These are phyloP conservation scores for Onygena corvina DNA, from an alignment of 2,329 filamentous ascomycete genomes.

Conservation along the genomic window DNA sequence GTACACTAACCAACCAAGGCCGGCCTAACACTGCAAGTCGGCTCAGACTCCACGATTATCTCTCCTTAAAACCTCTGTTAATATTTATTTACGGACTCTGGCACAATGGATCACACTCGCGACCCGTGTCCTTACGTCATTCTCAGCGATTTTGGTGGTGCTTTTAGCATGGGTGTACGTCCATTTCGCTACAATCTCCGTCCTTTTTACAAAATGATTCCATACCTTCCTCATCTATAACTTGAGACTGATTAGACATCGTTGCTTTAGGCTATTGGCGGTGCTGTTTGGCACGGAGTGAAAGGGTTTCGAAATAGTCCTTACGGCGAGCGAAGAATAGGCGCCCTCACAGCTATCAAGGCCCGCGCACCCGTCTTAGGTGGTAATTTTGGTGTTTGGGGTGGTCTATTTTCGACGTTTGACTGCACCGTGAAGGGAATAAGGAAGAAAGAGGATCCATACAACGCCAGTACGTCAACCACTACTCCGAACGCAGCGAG, in stretches of 20 bases:
- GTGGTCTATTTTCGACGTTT: slow-evolving; percentile 87
- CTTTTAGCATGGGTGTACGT: slow-evolving; percentile 89
- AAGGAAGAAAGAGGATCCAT: slow-evolving; percentile 93
- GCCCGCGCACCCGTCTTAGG: slow-evolving; percentile 89
- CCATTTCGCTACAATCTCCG: slow-evolving; percentile 8
- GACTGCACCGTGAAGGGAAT: slow-evolving; percentile 94
- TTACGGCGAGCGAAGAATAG: slow-evolving; percentile 89
- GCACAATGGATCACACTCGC: slow-evolving; percentile 77
- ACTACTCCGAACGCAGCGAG: not conserved
- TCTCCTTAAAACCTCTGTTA: not conserved
- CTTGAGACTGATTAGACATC: slow-evolving; percentile 7
- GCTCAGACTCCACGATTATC: not conserved
- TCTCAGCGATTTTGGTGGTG: slow-evolving; percentile 93
- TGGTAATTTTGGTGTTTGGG: slow-evolving; percentile 97
- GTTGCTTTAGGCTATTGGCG: slow-evolving; percentile 51
- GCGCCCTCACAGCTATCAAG: slow-evolving; percentile 93
- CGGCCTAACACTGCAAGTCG: not conserved
- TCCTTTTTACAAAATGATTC: slow-evolving; percentile 9
- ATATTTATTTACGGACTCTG: not conserved
- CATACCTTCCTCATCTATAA: not conserved
- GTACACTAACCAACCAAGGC: no score
- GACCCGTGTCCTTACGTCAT: slow-evolving; percentile 96
- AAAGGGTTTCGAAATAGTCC: slow-evolving; percentile 87
- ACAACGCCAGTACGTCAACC: slow-evolving; percentile 61
- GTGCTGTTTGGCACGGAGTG: slow-evolving; percentile 89